Evolutionary conservation across 2,329 filamentous ascomycete species (phyloP), one percentile per base, ranked within the genome.

Genomic region (Colletotrichum filicis): DNA sequence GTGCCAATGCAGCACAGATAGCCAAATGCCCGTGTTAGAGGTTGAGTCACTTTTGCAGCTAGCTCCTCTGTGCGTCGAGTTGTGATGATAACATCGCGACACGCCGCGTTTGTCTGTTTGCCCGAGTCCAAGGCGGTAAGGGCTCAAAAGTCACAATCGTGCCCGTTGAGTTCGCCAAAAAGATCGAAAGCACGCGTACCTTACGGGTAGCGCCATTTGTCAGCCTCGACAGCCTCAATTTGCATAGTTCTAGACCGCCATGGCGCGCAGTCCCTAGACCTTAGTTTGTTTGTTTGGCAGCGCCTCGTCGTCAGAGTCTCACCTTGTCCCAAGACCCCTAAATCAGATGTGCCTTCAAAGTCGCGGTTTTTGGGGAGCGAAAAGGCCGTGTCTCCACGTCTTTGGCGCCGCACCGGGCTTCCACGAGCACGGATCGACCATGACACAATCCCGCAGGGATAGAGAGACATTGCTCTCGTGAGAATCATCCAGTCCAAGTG

Each of bases 271-370:
- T 60, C 59, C 49, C 49, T 19, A 30, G 32, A 30, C 14, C 37
- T 30, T 12, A 32, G 24, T 35, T 60, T 65, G 12, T 26, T 42
- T 46, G 59, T 58, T 42, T 59, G 66, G 66, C 59, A 73, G 66
- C 59, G 66, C 70, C 70, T 64, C 66, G 52, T 64, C 70, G 70
- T 73, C 70, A 73, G 59, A 28, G 55, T 69, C 66, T 64, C 66
- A 56, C 58, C n/a, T 46, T 60, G 55, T 55, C 59, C 66, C 59
- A 16, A 30, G 66, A 60, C 70, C 70, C 66, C 46, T 69, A 64
- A 12, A 14, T 24, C 30, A 8, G 19, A 6, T 56, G 53, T 24
- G 46, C 22, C 55, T 69, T 22, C 19, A 14, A 53, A 11, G 30
- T 64, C 24, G 59, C 66, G n/a, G 12, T 19, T 28, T 55, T 49